Percentiles rank a stretch among this genome's conserved stretches.
Conservation (phyloP, 2,329 filamentous ascomycete species). For the Stagonosporopsis chrysanthemi region DNA sequence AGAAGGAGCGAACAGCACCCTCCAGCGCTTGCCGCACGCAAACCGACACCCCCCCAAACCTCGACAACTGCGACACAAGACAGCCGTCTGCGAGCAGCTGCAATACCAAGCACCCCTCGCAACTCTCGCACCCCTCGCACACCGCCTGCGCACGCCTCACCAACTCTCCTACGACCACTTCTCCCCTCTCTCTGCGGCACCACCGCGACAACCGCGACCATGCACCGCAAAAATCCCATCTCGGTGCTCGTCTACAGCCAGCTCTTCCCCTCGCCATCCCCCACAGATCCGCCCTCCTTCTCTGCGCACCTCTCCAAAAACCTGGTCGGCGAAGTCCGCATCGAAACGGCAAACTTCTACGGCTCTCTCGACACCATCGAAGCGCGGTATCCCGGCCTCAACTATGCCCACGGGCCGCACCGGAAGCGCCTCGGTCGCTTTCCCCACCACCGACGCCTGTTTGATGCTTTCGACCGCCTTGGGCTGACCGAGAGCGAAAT, state of each 20-base stretch:
- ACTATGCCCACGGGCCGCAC: constrained; percentile 77
- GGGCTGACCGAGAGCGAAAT: constrained; percentile 75
- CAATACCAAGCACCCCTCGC: not conserved
- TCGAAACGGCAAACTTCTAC: constrained; percentile 80
- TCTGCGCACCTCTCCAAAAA: constrained; percentile 72
- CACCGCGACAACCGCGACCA: constrained; percentile 49
- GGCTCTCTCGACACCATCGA: constrained; percentile 80
- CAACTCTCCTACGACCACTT: not conserved
- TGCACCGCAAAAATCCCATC: constrained; percentile 74
- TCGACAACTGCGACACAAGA: constrained; percentile 1
- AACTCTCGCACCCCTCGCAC: too few species aligned
- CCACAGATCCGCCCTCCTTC: constrained; percentile 75
- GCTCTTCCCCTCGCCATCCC: constrained; percentile 73
- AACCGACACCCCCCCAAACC: not conserved
- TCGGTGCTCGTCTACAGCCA: constrained; percentile 76
- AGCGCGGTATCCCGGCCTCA: constrained; percentile 81
- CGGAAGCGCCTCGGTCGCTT: constrained; percentile 80
- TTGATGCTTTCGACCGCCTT: constrained; percentile 76
- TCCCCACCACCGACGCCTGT: constrained; percentile 77
- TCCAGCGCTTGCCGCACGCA: constrained; percentile 18
- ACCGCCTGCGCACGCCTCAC: not conserved
- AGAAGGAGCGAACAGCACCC: constrained; percentile 26
- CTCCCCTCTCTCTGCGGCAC: constrained; percentile 4
- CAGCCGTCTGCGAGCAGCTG: constrained; percentile 7
- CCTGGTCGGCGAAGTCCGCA: constrained; percentile 78